Evolutionary conservation across 176 grass and related monocot species (phyloP).

Genomic region (Oryza glaberrima): DNA sequence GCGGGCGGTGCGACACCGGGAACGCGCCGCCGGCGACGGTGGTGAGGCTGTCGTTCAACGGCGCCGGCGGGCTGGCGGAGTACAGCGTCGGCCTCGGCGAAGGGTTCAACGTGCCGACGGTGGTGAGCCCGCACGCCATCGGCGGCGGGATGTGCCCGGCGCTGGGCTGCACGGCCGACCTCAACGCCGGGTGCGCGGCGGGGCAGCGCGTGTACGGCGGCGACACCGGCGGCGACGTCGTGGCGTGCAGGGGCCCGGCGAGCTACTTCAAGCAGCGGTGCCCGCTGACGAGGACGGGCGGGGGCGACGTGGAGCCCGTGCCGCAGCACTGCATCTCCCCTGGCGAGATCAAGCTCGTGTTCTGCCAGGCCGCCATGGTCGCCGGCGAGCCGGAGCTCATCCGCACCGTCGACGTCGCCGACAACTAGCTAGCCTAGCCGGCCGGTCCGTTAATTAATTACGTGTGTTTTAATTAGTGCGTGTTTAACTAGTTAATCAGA

Average conservation of each 20-base stretch:
- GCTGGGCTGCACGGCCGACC: conserved; percentile 32
- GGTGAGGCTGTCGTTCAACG: conserved; percentile 27
- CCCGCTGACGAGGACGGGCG: conserved; percentile 42
- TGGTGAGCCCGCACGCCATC: conserved; percentile 40
- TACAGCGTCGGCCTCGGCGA: conserved; percentile 49
- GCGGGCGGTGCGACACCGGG: conserved; percentile 1
- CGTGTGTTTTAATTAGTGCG: no score
- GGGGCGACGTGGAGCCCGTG: conserved; percentile 41
- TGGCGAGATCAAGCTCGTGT: no score
- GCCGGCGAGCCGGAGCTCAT: no score
- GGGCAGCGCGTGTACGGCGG: not conserved
- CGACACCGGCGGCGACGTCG: not conserved
- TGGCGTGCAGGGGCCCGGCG: conserved; percentile 11
- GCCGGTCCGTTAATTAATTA: no score
- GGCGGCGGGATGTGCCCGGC: conserved; percentile 48
- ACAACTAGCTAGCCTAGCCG: no score
- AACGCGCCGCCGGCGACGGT: not conserved
- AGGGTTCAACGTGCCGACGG: conserved; percentile 53
- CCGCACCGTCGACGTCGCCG: no score
- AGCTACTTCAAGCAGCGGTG: conserved; percentile 40
- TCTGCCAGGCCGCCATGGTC: no score
- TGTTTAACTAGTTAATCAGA: no score
- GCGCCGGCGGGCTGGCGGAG: conserved; percentile 1
- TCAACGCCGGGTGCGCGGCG: conserved; percentile 1
- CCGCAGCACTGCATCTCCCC: conserved; percentile 27